These are phyloP conservation scores for Xylaria nigripes DNA, from an alignment of 495 filamentous ascomycete genomes.

Conservation along the genomic window DNA sequence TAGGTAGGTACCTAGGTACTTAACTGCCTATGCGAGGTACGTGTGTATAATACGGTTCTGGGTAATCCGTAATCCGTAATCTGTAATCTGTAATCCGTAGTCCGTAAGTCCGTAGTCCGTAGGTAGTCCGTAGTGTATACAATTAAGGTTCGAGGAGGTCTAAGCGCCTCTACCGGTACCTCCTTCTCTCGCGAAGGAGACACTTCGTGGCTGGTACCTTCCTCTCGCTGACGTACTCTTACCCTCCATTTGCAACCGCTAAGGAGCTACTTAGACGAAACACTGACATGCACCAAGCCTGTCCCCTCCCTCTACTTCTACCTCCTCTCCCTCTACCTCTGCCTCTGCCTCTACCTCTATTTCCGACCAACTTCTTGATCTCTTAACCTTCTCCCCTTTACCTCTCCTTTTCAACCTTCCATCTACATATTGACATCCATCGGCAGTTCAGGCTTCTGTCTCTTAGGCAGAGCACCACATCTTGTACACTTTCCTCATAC, in stretches of 20 bases:
- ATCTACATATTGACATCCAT: too few relatives aligned
- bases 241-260: not conserved
- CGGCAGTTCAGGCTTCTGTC: not conserved
- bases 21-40: too few relatives aligned
- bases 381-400: not conserved
- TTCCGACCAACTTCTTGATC: constrained; percentile 10
- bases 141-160: not conserved
- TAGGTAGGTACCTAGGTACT: too few relatives aligned
- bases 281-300: constrained; percentile 5
- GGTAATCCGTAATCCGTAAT: too few relatives aligned
- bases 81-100: too few relatives aligned
- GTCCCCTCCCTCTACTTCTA: not conserved
- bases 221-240: not conserved
- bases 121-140: too few relatives aligned
- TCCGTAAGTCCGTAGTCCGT: too few relatives aligned
- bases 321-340: constrained; percentile 10
- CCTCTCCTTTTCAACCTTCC: too few relatives aligned
- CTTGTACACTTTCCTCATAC: not conserved
- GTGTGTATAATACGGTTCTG: too few relatives aligned
- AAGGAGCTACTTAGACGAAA: not conserved
- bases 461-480: not conserved
- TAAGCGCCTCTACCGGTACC: not conserved
- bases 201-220: not conserved
- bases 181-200: not conserved
- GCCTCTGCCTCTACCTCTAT: constrained; percentile 5